Evolutionary conservation across 306 rosid species (phyloP), one percentile per base, ranked within the genome.

Genomic region (Pterocarpus santalinus): DNA sequence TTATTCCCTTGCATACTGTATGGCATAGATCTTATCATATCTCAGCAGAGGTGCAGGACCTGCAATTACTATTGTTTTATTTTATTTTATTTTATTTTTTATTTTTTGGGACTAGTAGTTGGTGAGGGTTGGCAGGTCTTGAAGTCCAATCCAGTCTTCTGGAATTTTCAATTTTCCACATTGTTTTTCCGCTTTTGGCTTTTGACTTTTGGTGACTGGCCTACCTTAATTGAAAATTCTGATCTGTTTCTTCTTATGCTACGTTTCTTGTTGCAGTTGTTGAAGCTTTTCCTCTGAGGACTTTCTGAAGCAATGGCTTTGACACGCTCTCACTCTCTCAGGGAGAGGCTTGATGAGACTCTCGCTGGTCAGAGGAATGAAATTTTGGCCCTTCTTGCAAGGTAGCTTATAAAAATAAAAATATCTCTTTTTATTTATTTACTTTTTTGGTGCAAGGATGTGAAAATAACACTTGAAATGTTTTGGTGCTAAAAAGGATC

Each of bases 311-410:
- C 79, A 41, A 86, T 86, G 87, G 83, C 76, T 61, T 47, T 86
- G 69, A 80, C 90, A 5, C 85, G 69, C 14, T 82, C 86, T 5
- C 78, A 73, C 75, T 80, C 83, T 77, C 68, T 86, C 72, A 69
- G 72, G 1, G 81, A 86, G 87, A 86, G 90, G 83, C 7, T 86
- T 62, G 81, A 83, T 77, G 90, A 83, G 60, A 76, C 87, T 80
- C 83, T 86, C 69, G 8, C 73, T 55, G 85, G 76, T 77, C 81
- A 86, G 34, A 83, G 79, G 43, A 86, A 72, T 63, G 87, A 86
- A 46, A 68, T 86, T 62, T 2, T 86, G 79, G 61, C 90, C 55
- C 81, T 86, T 32, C 63, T 86, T 4, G 77, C 87, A 62, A 86
- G 90, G 89, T 86, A 80, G 2, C 28, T 72, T 1, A 44, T 57